Evolutionary conservation across 306 rosid species (phyloP).

Genomic region (Begonia loranthoides): DNA sequence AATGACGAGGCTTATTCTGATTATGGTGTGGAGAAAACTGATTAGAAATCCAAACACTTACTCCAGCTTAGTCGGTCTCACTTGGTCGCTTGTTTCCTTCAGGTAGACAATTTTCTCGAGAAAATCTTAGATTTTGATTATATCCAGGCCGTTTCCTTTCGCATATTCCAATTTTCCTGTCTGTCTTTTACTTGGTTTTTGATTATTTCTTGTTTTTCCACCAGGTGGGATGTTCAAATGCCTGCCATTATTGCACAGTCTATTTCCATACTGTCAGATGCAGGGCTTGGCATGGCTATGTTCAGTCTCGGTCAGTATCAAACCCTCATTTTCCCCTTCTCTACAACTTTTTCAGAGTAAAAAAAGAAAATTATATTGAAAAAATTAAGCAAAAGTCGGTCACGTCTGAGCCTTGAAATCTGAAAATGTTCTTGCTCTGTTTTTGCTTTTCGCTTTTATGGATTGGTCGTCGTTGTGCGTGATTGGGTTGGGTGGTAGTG

Average conservation of each 20-base stretch:
- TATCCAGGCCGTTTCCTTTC: background rate
- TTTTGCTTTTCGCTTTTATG: conserved; percentile 13
- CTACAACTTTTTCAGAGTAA: background rate
- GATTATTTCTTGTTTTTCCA: background rate
- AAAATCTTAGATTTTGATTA: background rate
- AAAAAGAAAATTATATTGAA: background rate
- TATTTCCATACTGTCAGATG: conserved; percentile 81
- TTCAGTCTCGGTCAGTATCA: conserved; percentile 79
- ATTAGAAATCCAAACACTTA: conserved; percentile 90
- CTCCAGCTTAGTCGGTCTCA: conserved; percentile 67
- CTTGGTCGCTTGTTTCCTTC: conserved; percentile 80
- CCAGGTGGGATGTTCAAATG: conserved; percentile 79
- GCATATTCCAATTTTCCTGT: background rate
- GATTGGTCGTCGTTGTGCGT: conserved; percentile 11
- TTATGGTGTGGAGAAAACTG: conserved; percentile 92
- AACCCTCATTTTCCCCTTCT: background rate
- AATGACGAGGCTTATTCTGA: conserved; percentile 87
- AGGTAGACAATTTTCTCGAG: conserved; percentile 19
- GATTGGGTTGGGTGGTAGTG: conserved; percentile 17
- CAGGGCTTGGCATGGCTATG: conserved; percentile 99
- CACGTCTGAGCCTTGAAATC: no score
- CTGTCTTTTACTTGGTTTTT: background rate
- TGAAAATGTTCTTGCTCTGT: background rate
- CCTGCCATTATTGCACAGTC: conserved; percentile 78
- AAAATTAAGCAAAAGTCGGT: background rate